Conservation (phyloP, 1,284 basidiomycete species). For the Lignosus rhinocerotis region DNA sequence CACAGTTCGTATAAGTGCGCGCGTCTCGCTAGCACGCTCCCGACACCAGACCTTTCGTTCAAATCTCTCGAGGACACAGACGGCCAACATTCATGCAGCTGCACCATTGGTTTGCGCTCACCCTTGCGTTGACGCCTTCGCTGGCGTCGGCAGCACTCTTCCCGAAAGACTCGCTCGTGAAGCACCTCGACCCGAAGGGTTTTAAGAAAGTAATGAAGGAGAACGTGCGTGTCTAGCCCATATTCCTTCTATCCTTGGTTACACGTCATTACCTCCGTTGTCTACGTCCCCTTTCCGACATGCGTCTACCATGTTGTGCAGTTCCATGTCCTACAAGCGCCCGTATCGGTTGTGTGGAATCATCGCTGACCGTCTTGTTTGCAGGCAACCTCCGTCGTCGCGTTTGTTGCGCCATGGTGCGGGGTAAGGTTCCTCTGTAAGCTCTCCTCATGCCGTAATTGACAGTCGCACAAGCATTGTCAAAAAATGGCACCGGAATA, state of each 20-base stretch:
- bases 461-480: conserved; percentile 64
- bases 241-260: too few relatives aligned
- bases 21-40: conserved; percentile 1
- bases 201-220: conserved; percentile 77
- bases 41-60: not conserved
- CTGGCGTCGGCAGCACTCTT: conserved; percentile 75
- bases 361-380: conserved; percentile 3
- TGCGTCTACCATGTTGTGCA: not conserved
- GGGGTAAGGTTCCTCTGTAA: conserved; percentile 53
- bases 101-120: conserved; percentile 29
- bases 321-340: not conserved
- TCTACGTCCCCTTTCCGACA: too few relatives aligned
- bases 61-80: not conserved
- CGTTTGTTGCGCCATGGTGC: conserved; percentile 90
- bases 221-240: conserved; percentile 54
- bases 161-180: conserved; percentile 66
- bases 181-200: conserved; percentile 71
- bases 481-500: conserved; percentile 86
- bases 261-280: too few relatives aligned
- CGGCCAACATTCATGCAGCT: conserved; percentile 29
- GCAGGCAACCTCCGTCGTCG: conserved; percentile 76
- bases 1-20: conserved; percentile 24
- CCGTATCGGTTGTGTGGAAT: not conserved
- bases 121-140: conserved; percentile 46
- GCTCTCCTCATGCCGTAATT: not conserved